These are phyloP conservation scores for Bombardia bombarda DNA, from an alignment of 495 filamentous ascomycete genomes.

Conservation along the genomic window DNA sequence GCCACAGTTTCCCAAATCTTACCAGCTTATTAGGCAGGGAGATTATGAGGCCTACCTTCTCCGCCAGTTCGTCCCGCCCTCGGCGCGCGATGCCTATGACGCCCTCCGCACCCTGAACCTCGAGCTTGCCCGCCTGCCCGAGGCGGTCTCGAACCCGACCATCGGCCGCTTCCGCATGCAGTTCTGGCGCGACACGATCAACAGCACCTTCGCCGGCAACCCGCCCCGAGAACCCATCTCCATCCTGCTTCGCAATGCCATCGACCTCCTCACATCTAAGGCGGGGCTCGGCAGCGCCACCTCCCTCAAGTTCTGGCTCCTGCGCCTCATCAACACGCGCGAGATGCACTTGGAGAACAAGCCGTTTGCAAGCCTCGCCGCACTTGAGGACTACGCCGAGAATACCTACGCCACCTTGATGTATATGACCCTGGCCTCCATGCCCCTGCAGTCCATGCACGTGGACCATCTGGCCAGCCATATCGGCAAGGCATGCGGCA, in stretches of 20 bases:
- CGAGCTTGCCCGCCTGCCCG: slow-evolving; percentile 79
- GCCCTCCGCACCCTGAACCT: slow-evolving; percentile 90
- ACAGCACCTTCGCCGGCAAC: slow-evolving; percentile 57
- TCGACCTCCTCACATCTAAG: slow-evolving; percentile 50
- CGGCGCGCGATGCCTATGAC: slow-evolving; percentile 71
- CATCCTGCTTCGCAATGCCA: slow-evolving; percentile 66
- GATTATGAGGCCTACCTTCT: slow-evolving; percentile 86
- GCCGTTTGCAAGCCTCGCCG: slow-evolving; percentile 64
- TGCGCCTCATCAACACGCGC: slow-evolving; percentile 65
- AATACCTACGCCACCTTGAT: slow-evolving; percentile 90
- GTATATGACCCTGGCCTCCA: slow-evolving; percentile 73
- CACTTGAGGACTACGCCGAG: slow-evolving; percentile 82
- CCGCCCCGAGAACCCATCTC: slow-evolving; percentile 88
- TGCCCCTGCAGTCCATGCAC: slow-evolving; percentile 71
- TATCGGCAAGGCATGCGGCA: slow-evolving; percentile 88
- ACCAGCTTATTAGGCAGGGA: slow-evolving; percentile 24
- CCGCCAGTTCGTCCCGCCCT: slow-evolving; percentile 67
- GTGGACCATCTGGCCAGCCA: slow-evolving; percentile 90
- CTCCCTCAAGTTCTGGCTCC: slow-evolving; percentile 74
- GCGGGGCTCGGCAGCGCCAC: slow-evolving; percentile 40
- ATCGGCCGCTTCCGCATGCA: slow-evolving; percentile 83
- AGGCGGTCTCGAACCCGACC: slow-evolving; percentile 71
- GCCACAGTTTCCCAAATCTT: not conserved
- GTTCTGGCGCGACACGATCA: slow-evolving; percentile 85
- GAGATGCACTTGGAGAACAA: slow-evolving; percentile 79